phyloP scores from a whole-genome alignment of 2,329 filamentous ascomycete species.

The Tolypocladium paradoxum region DNA sequence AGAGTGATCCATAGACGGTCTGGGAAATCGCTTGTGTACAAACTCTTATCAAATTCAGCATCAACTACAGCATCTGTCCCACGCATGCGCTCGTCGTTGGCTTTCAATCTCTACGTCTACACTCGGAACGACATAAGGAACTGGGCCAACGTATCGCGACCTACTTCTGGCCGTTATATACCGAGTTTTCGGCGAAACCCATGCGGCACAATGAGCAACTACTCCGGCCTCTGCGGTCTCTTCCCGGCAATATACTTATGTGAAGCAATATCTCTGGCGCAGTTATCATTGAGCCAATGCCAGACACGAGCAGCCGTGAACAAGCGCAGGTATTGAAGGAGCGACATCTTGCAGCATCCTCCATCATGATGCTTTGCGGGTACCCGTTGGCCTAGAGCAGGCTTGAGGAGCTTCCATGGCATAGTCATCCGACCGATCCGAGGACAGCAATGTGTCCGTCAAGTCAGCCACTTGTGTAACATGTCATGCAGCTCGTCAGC shows the following conservation, averaged over 20 bases:
- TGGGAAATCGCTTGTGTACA: slow-evolving; percentile 5
- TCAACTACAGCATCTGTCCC: background rate
- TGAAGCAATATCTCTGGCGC: background rate
- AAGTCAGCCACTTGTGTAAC: background rate
- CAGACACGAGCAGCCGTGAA: background rate
- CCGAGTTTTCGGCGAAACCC: background rate
- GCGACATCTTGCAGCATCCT: too few relatives aligned
- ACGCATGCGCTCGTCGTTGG: background rate
- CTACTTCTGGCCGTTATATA: background rate
- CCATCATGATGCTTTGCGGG: too few relatives aligned
- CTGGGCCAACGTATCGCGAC: background rate
- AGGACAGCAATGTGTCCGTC: background rate
- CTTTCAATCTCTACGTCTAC: background rate
- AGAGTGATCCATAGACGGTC: slow-evolving; percentile 12
- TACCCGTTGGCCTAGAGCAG: too few relatives aligned
- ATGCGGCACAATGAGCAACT: too few relatives aligned
- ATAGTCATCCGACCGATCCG: too few relatives aligned
- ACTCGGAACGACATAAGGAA: background rate
- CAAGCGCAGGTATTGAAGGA: background rate
- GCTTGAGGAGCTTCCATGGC: too few relatives aligned
- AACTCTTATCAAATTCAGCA: background rate
- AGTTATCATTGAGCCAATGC: background rate
- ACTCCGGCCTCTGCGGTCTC: background rate
- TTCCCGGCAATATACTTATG: background rate
- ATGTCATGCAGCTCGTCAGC: background rate